Evolutionary conservation across 192 early-diverging fungal species (phyloP), one percentile per base, ranked within the genome.

Genomic region (Backusella morwellensis): DNA sequence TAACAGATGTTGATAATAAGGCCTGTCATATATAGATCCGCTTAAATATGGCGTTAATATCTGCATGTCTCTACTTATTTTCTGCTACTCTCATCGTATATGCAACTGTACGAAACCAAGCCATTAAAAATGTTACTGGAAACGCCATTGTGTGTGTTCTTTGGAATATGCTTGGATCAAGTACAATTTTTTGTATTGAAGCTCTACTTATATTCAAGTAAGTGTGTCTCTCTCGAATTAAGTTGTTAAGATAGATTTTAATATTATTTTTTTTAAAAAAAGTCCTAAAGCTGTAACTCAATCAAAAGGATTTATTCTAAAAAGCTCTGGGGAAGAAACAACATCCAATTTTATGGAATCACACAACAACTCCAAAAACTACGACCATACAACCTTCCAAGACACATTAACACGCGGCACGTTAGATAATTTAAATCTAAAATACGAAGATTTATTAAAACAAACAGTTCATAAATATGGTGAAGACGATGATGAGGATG

Each of bases 121-220:
- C 73, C 23, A 76, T 76, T 35, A 68, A 44, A 32, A 80, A 66
- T 26, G 23, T 34, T 11, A 26, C 67, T 0, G 75, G 79, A 35
- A 75, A 38, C 15, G 19, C 12, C 2, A 44, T 19, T 17, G 4
- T 44, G 12, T 44, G 42, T 17, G 42, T 44, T 44, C 42, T 14
- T 44, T 80, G 79, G 79, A 72, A 54, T 38, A 76, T 47, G 52
- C 47, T 80, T 5, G 79, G 75, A 7, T 29, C 70, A 23, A 54
- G 72, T 35, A 73, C 66, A 38, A 76, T 70, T 3, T 35, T 80
- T 6, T 52, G 32, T n/a, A 35, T 72, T 1, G 79, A 80, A 67
- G 44, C 66, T 40, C 52, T 70, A 32, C 72, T 80, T 26, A 26
- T 74, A 0, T 70, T 74, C 72, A 79, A 74, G 77, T 74, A 36